Percentiles rank a stretch among this genome's conserved stretches.
These are phyloP conservation scores for Leccinum laetum DNA, from an alignment of 1,284 basidiomycete genomes.

Conservation along the genomic window DNA sequence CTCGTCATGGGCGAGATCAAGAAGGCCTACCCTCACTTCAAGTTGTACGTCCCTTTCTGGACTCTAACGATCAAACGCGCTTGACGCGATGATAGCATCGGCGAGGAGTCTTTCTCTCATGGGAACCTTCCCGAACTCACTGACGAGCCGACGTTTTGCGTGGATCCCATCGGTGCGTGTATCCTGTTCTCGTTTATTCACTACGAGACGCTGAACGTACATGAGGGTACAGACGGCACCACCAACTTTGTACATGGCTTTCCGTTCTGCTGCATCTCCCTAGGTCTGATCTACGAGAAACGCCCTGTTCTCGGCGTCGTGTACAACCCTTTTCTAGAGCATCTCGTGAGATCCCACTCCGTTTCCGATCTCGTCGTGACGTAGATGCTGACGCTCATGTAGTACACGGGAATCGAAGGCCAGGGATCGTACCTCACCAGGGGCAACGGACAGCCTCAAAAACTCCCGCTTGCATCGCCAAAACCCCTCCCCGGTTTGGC, in stretches of 20 bases:
- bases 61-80: not conserved
- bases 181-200: constrained; percentile 19
- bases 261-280: constrained; percentile 88
- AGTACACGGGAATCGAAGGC: constrained; percentile 83
- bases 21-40: constrained; percentile 72
- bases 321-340: constrained; percentile 91
- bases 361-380: not conserved
- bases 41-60: constrained; percentile 62
- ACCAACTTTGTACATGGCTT: constrained; percentile 96
- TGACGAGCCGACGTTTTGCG: constrained; percentile 90
- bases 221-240: constrained; percentile 67
- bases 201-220: not conserved
- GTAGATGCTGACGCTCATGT: constrained; percentile 1
- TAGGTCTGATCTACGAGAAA: constrained; percentile 85
- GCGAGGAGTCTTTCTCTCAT: constrained; percentile 86
- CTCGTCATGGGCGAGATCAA: constrained; percentile 76
- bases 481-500: constrained; percentile 75
- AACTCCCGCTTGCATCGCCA: constrained; percentile 68
- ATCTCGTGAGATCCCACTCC: constrained; percentile 50
- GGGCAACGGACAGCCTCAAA: constrained; percentile 52
- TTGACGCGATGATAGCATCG: constrained; percentile 60
- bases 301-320: constrained; percentile 87
- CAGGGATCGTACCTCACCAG: constrained; percentile 79
- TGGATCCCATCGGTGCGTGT: constrained; percentile 75
- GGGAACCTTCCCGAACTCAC: constrained; percentile 73